Base-by-base conservation (phyloP, 108 stramenopile species). In the Craspedostauros australis region DNA sequence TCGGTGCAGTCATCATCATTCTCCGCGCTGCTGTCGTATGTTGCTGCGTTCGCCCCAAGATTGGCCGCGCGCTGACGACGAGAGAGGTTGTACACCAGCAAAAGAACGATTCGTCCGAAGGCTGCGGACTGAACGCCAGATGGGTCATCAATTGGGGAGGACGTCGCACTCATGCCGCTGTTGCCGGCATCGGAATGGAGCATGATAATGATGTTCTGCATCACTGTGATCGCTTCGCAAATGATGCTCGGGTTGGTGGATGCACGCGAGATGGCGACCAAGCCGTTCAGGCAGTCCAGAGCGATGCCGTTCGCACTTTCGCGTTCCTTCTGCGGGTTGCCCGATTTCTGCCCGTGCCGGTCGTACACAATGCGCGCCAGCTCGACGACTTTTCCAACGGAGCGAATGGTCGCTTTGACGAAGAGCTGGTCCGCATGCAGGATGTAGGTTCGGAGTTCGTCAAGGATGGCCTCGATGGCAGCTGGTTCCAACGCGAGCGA, bases 391-490 rank as follows among this genome's bases (percentile, higher is more conserved):
- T 85, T 72, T 26, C 91, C 96, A 4, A 97, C 93, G 3, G 96
- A 91, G 21, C 79, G 77, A 50, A 97, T 81, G n/a, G 91, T 48
- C 4, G 91, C 86, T 39, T 79, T 73, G 23, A 87, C 95, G 64
- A 99, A 99, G 4, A 50, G 40, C 59, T 90, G 93, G 42, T 79
- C 73, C 41, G 86, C 94, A 66, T 93, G 87, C 18, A 84, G 80
- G 41, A 97, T 80, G 56, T 99, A 98, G 2, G 84, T 80, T 49
- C 87, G 68, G 32, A 98, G 67, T 77, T 99, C 99, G 4, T 81
- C 62, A 48, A 99, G 80, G 0, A 99, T 86, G 16, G 78, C 70
- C 28, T 83, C 75, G 54, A 93, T 91, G 20, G 87, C 77, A 26
- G 69, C 77, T 7, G 86, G 83, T 47, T 87, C 77, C 33, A 89